phyloP scores from a whole-genome alignment of 129 eudicot genomes.

The Arctium lappa region DNA sequence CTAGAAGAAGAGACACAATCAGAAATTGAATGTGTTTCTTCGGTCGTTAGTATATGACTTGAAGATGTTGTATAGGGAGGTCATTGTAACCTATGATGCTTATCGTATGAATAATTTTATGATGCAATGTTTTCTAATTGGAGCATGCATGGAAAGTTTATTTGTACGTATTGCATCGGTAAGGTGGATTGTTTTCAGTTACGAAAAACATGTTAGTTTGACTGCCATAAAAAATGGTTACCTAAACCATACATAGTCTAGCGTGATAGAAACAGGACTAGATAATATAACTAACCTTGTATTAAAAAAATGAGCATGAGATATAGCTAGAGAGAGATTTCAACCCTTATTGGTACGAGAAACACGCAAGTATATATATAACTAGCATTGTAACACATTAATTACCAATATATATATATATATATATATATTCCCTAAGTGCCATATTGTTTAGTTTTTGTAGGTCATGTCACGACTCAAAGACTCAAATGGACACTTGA shows the following conservation, averaged over 20 bases:
- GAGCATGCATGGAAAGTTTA: background rate
- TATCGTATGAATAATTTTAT: background rate
- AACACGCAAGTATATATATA: no score
- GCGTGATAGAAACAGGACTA: background rate
- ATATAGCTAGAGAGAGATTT: no score
- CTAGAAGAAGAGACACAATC: background rate
- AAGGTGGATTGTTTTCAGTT: background rate
- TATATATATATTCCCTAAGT: no score
- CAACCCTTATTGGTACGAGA: no score
- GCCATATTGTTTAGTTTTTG: no score
- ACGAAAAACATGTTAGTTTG: background rate
- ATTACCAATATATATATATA: no score
- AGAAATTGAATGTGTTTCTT: slow-evolving; percentile 1
- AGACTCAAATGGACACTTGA: background rate
- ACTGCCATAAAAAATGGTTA: background rate
- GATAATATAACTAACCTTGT: no score
- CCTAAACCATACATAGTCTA: background rate
- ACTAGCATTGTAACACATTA: no score
- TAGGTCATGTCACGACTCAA: no score
- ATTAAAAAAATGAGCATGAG: no score
- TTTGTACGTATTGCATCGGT: slow-evolving; percentile 11
- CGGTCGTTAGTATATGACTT: slow-evolving; percentile 1
- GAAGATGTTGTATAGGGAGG: background rate
- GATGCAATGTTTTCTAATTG: slow-evolving; percentile 18
- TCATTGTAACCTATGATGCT: slow-evolving; percentile 2